Evolutionary conservation across 164 flowering plant genomes (phyloP).

Genomic region (Aristolochia fimbriata): DNA sequence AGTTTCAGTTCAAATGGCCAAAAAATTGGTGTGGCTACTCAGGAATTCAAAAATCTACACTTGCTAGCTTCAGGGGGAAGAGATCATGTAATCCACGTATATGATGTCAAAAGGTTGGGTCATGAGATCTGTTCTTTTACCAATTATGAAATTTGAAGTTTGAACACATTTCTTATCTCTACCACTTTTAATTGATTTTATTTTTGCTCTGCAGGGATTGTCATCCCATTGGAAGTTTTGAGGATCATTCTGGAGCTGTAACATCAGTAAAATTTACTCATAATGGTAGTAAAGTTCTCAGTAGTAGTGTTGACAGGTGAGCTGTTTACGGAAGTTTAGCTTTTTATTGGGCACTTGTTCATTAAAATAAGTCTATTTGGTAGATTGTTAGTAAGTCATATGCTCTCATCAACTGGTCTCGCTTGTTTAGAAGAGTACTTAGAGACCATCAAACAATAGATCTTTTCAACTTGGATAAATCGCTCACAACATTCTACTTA

Average conservation of each 20-base stretch:
- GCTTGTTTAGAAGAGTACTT: no score
- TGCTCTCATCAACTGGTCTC: not conserved
- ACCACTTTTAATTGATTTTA: conserved; percentile 2
- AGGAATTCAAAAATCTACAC: conserved; percentile 14
- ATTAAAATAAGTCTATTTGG: not conserved
- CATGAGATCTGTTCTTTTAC: conserved; percentile 3
- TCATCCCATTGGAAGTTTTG: conserved; percentile 43
- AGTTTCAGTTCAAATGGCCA: not conserved
- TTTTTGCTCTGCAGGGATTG: conserved; percentile 37
- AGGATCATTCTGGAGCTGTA: conserved; percentile 65
- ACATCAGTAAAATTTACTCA: conserved; percentile 40
- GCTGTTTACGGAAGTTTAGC: not conserved
- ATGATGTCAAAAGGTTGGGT: conserved; percentile 51
- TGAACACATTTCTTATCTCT: conserved; percentile 1
- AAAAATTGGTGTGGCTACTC: conserved; percentile 11
- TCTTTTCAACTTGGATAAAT: no score
- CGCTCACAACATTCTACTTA: no score
- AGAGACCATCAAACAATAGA: no score
- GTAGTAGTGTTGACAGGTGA: conserved; percentile 71
- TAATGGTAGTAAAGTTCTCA: conserved; percentile 41
- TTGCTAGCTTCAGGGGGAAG: conserved; percentile 66
- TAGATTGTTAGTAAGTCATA: not conserved
- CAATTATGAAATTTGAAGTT: not conserved
- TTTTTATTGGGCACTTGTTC: not conserved
- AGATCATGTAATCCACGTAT: conserved; percentile 49